Percentiles rank a stretch among this genome's conserved stretches.
These are phyloP conservation scores for Paramyrothecium roridum DNA, from an alignment of 2,329 filamentous ascomycete genomes.

Conservation along the genomic window DNA sequence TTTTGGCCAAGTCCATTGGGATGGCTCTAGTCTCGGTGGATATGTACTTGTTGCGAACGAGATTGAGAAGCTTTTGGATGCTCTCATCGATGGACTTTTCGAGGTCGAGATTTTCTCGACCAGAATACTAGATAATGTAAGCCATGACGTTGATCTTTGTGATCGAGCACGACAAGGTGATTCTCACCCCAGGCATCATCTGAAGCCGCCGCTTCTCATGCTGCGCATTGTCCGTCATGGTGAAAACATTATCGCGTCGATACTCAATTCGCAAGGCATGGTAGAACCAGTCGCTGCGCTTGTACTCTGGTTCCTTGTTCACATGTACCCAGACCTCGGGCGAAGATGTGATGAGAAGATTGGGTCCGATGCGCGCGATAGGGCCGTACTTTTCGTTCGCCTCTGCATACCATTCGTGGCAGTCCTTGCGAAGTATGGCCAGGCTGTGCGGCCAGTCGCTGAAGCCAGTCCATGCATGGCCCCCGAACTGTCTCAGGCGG, in stretches of 20 bases:
- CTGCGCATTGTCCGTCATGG: constrained; percentile 42
- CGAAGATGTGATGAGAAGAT: constrained; percentile 44
- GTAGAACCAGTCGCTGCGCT: constrained; percentile 38
- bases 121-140: constrained; percentile 41
- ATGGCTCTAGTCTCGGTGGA: constrained; percentile 20
- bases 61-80: constrained; percentile 38
- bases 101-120: constrained; percentile 48
- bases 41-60: constrained; percentile 42
- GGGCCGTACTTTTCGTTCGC: constrained; percentile 20
- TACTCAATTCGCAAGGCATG: constrained; percentile 45
- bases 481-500: constrained; percentile 14
- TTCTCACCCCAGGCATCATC: constrained; percentile 46
- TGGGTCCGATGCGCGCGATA: constrained; percentile 38
- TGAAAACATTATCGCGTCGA: constrained; percentile 50
- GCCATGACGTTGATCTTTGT: neutral
- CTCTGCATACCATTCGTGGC: constrained; percentile 20
- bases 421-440: constrained; percentile 14
- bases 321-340: constrained; percentile 42
- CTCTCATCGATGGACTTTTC: constrained; percentile 46
- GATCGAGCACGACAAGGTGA: neutral
- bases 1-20: constrained; percentile 42
- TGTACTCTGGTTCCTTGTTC: constrained; percentile 38
- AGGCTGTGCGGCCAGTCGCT: constrained; percentile 18
- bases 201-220: constrained; percentile 44
- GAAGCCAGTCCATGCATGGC: constrained; percentile 15